Percentiles rank a stretch among this genome's conserved stretches.
Evolutionary conservation across 257 asterid species (phyloP).

Genomic region (Solanum piurae): DNA sequence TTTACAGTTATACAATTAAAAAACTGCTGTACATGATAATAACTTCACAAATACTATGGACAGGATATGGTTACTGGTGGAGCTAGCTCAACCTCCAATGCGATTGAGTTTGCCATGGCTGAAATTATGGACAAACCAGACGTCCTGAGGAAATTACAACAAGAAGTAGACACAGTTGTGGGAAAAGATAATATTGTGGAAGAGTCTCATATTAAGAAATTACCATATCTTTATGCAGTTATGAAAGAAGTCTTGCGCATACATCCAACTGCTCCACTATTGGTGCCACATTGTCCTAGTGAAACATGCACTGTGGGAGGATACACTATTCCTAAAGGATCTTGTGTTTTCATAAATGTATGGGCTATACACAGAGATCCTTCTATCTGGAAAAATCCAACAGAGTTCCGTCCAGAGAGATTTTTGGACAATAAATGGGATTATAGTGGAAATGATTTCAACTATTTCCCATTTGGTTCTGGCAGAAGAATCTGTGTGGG

Average conservation of each 20-base stretch:
- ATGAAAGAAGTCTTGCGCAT: not conserved
- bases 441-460: not conserved
- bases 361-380: not conserved
- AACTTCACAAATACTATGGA: not conserved
- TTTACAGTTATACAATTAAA: not conserved
- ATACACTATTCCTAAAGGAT: not conserved
- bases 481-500: not conserved
- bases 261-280: not conserved
- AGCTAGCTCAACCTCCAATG: conserved; percentile 58
- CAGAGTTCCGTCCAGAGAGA: not conserved
- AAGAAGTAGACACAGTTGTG: conserved; percentile 36
- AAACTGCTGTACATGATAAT: not conserved
- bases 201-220: not conserved
- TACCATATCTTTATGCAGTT: not conserved
- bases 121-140: conserved; percentile 39
- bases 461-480: not conserved
- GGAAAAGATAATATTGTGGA: conserved; percentile 18
- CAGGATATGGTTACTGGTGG: conserved; percentile 78
- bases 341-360: not conserved
- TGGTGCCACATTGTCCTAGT: not conserved
- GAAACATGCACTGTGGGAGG: not conserved
- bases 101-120: conserved; percentile 52
- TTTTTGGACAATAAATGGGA: not conserved
- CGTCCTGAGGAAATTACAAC: not conserved
- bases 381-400: not conserved